Conservation (phyloP, 1,139 yeast species). For the Taphrina populina region DNA sequence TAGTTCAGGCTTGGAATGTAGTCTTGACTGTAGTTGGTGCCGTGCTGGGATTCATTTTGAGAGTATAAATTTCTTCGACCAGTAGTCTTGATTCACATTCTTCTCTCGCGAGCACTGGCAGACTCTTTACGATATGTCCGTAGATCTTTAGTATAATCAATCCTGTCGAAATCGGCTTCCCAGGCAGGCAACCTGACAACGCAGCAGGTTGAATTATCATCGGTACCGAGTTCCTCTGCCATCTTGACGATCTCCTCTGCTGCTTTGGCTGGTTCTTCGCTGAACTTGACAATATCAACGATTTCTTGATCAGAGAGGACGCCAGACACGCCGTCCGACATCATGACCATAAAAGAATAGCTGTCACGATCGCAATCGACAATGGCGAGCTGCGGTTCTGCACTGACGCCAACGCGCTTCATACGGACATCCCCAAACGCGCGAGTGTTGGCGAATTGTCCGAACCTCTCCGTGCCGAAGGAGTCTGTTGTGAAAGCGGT, state of each 20-base stretch:
- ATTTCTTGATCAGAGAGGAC: conserved; percentile 84
- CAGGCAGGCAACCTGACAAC: conserved; percentile 81
- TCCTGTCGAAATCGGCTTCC: conserved; percentile 44
- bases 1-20: conserved; percentile 9
- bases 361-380: conserved; percentile 47
- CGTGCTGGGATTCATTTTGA: conserved; percentile 18
- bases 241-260: conserved; percentile 82
- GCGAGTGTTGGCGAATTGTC: conserved; percentile 84
- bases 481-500: conserved; percentile 81
- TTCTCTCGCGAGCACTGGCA: conserved; percentile 19
- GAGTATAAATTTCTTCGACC: background rate
- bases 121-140: conserved; percentile 16
- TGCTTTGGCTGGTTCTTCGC: conserved; percentile 66
- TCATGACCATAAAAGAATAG: conserved; percentile 67
- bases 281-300: conserved; percentile 75
- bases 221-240: conserved; percentile 85
- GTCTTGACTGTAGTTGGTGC: background rate
- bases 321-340: conserved; percentile 85
- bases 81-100: conserved; percentile 5
- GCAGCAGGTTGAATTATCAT: conserved; percentile 89
- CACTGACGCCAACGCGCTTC: conserved; percentile 78
- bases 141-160: conserved; percentile 29
- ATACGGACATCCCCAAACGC: conserved; percentile 82
- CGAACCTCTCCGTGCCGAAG: conserved; percentile 86
- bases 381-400: conserved; percentile 85